These are phyloP conservation scores for Phytopythium aichiense DNA, from an alignment of 352 stramenopile species.

Conservation along the genomic window DNA sequence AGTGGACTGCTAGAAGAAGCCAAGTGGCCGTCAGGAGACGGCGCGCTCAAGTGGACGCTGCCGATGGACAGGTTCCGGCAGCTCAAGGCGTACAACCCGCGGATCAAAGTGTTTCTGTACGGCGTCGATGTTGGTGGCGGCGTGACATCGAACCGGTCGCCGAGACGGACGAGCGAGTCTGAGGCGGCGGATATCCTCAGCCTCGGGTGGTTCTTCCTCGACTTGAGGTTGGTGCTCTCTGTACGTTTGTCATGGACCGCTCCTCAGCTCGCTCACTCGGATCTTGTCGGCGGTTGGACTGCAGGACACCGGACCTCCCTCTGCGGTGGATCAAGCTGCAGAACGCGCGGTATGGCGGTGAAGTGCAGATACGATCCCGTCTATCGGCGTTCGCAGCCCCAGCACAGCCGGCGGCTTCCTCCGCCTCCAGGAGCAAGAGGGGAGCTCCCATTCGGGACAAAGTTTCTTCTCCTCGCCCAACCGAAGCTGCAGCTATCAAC, in stretches of 20 bases:
- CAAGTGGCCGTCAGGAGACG: constrained; percentile 40
- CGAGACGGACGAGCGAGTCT: constrained; percentile 3
- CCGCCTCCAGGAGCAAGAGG: not conserved
- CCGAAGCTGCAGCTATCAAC: not conserved
- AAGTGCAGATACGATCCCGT: constrained; percentile 54
- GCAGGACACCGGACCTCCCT: constrained; percentile 65
- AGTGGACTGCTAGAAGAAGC: constrained; percentile 56
- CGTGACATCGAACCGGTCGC: not conserved
- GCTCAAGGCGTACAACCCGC: constrained; percentile 60
- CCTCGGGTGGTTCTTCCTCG: constrained; percentile 81
- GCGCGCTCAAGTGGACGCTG: constrained; percentile 55
- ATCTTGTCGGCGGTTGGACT: not conserved
- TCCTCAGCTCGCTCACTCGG: not conserved
- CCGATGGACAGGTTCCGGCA: constrained; percentile 54
- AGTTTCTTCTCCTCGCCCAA: not conserved
- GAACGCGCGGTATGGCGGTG: constrained; percentile 63
- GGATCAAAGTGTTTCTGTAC: constrained; percentile 72
- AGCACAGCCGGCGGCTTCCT: not conserved
- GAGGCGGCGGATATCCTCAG: constrained; percentile 35
- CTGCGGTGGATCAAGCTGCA: constrained; percentile 69
- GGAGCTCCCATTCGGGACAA: not conserved
- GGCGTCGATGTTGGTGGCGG: constrained; percentile 32
- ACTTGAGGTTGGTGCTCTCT: constrained; percentile 42
- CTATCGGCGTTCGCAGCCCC: constrained; percentile 17
- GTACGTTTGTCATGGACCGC: not conserved